Base-by-base conservation (phyloP, 1,284 basidiomycete genomes). In the Naganishia albida region DNA sequence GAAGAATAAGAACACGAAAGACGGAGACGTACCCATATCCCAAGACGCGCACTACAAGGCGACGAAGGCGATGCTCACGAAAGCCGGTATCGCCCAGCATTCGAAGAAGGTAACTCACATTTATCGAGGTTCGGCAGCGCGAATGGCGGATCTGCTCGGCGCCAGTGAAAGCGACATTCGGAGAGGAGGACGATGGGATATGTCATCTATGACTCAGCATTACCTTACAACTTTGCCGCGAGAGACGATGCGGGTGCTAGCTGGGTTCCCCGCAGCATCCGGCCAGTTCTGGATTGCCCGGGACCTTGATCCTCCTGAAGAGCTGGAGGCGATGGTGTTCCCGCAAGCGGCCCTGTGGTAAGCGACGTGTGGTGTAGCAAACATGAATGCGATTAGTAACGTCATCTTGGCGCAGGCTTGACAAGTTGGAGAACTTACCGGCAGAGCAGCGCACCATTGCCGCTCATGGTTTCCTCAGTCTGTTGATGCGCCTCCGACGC, bases 131-230 rank as follows among this genome's bases (percentile, higher is more conserved):
- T 60, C 23, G 20, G 46, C 46, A 7, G 10, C 46, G 20, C 42
- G 49, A 12, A 60, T 60, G 57, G 57, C 57, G 48, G 57, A 60
- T 38, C 57, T 60, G n/a, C 30, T 30, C 10, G 57, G 57, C 7
- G 57, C 57, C 13, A n/a, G 26, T 25, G 57, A 51, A 44, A n/a
- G n/a, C 16, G 57, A 60, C 20, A 51, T 49, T 46, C 42, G 23
- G 16, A 30, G 49, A 13, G 57, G 34, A 23, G 46, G 57, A 39
- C 44, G 46, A 15, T 60, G 57, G 57, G 54, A 57, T 23, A 57
- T 13, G 25, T 57, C 54, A 30, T 23, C 54, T 16, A 57, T 57
- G 42, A 44, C 42, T 2, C 54, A 57, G 38, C 46, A 57, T 28
- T 44, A 57, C 42, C 54, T 57, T 18, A 57, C 54, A n/a, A 57